A percentile compares a stretch with the other conserved stretches of the same genome.
These are phyloP conservation scores for Vitis hybrid DNA, from an alignment of 177 flowering plant genomes.

Conservation along the genomic window DNA sequence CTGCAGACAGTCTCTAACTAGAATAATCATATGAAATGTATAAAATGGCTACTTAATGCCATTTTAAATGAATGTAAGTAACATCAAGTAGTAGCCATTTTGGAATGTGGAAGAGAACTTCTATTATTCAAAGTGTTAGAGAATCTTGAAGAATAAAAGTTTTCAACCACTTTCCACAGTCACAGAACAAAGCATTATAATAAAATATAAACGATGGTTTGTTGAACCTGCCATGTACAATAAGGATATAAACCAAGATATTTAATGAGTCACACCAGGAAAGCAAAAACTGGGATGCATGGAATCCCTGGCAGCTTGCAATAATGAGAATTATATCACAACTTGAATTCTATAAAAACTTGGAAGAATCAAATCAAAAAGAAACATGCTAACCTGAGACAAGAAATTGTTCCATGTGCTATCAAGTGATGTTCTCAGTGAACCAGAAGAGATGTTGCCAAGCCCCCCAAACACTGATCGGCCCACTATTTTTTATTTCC, in stretches of 20 bases:
- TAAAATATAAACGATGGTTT: not conserved
- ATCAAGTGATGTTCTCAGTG: slow-evolving; percentile 26
- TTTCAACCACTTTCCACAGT: not conserved
- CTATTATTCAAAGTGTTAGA: too few species aligned
- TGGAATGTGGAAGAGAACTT: not conserved
- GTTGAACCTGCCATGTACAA: not conserved
- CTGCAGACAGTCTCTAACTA: too few species aligned
- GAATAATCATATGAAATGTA: too few species aligned
- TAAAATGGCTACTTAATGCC: too few species aligned
- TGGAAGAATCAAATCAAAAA: not conserved
- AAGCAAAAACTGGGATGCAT: not conserved
- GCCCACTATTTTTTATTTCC: slow-evolving; percentile 29
- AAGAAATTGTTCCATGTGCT: slow-evolving; percentile 27
- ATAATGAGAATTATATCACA: too few species aligned
- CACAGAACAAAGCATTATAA: not conserved
- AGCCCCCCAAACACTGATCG: slow-evolving; percentile 41
- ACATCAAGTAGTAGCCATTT: too few species aligned
- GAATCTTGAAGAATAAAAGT: not conserved
- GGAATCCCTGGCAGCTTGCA: too few species aligned
- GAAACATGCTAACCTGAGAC: slow-evolving; percentile 47
- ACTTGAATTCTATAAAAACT: too few species aligned
- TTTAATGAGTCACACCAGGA: not conserved
- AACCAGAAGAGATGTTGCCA: slow-evolving; percentile 25
- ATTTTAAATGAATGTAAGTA: too few species aligned
- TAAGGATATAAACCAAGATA: not conserved